A percentile compares a stretch with the other conserved stretches of the same genome.
phyloP scores from a whole-genome alignment of 2,329 filamentous ascomycete species.

The Aspergillus pseudoviridinutans region DNA sequence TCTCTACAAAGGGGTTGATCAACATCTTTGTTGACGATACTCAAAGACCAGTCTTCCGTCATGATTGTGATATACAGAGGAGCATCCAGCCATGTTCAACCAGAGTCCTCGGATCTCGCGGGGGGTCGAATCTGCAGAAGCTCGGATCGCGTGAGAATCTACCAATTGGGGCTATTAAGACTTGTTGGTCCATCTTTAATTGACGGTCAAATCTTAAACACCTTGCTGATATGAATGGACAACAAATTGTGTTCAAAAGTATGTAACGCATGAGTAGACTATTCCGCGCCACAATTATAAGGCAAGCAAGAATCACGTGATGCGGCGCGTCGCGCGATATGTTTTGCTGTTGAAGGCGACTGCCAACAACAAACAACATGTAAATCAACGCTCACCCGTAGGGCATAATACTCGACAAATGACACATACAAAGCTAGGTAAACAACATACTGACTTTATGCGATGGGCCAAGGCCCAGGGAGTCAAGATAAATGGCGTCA shows the following conservation, averaged over 20 bases:
- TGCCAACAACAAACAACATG: not conserved
- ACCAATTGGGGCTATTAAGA: not conserved
- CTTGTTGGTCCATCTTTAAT: not conserved
- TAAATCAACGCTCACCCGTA: not conserved
- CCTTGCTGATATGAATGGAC: not conserved
- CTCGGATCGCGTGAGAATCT: not conserved
- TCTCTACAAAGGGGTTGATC: not conserved
- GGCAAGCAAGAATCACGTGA: not conserved
- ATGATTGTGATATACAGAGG: not conserved
- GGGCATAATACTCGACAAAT: not conserved
- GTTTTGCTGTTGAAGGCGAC: not conserved
- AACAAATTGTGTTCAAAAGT: not conserved
- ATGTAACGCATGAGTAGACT: not conserved
- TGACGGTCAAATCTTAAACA: not conserved
- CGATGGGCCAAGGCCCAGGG: constrained; percentile 63
- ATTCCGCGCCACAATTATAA: not conserved
- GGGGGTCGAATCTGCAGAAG: not conserved
- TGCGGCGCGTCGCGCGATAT: not conserved
- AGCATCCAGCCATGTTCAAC: not conserved
- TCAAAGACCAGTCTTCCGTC: not conserved
- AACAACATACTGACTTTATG: constrained; percentile 50
- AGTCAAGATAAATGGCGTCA: constrained; percentile 63
- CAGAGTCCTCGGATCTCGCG: too few species aligned
- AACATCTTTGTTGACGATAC: too few species aligned
- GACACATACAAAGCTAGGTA: not conserved